Evolutionary conservation across 2,329 filamentous ascomycete genomes (phyloP), one percentile per base, ranked within the genome.

Genomic region (Colletotrichum karsti): DNA sequence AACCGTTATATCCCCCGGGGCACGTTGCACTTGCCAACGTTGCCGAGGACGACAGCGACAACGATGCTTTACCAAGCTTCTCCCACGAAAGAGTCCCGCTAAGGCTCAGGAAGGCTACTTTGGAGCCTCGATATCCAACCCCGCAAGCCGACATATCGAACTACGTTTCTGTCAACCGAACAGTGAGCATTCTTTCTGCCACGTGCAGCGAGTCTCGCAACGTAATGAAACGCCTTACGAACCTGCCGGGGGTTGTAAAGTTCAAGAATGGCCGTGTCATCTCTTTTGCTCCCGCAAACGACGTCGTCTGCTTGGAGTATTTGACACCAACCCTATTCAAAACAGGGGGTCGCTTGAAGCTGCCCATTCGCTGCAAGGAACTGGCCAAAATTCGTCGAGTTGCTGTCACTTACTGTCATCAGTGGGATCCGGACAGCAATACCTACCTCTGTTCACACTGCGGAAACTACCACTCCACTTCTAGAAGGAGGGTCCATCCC

Each of bases 381-480:
- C 69, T 81, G 7, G 73, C 74, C 3, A 70, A 75, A 20, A 75
- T 84, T 42, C 78, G 78, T 13, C 79, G 77, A 20, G 74, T 84
- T 5, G 82, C 82, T 5, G 72, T 85, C 10, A 80, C 79, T 9
- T 84, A 82, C 68, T 80, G 78, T 51, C 78, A 81, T 54, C 75
- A 76, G 28, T 85, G 83, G 83, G 75, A 79, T 48, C 10, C 76
- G n/a, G 68, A 74, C 22, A 71, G 68, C 12, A 69, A 68, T 3
- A 48, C 67, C 1, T 63, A 67, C 22, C 69, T 76, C 10, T 84
- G 81, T 67, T 53, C 55, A 22, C 64, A 71, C 2, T 84, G 82
- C 39, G 78, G 79, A 8, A 74, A 74, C 7, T 63, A 74, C 3
- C 78, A 81, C 58, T 70, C 72, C 7, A 63, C 69, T 3, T 58